Evolutionary conservation across 2,329 filamentous ascomycete species (phyloP).

Genomic region (Nothophoma quercina): DNA sequence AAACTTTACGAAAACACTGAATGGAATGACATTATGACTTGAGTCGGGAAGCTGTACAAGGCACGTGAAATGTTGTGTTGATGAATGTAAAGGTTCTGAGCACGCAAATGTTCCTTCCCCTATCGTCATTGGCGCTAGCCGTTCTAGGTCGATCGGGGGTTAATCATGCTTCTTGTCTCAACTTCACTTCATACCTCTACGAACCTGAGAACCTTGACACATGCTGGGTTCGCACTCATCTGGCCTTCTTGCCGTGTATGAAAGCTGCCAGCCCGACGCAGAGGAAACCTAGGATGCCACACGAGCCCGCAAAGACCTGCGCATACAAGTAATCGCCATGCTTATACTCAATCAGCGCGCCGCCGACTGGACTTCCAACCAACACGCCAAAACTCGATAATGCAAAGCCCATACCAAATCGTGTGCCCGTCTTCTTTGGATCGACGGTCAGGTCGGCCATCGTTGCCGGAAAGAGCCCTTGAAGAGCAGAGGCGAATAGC

Average conservation of each 20-base stretch:
- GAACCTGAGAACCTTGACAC: too few species aligned
- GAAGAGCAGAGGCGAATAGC: conserved; percentile 56
- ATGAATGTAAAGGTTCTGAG: background rate
- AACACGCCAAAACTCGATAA: conserved; percentile 37
- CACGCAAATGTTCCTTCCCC: conserved; percentile 1
- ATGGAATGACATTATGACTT: too few species aligned
- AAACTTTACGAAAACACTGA: background rate
- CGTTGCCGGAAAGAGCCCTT: conserved; percentile 54
- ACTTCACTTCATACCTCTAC: background rate
- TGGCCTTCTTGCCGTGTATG: conserved; percentile 17
- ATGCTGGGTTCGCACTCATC: background rate
- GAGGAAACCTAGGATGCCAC: conserved; percentile 20
- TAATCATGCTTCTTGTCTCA: background rate
- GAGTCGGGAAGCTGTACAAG: too few species aligned
- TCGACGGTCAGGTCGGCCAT: conserved; percentile 55
- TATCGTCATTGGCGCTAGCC: conserved; percentile 2
- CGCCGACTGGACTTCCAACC: conserved; percentile 39
- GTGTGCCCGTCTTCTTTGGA: conserved; percentile 51
- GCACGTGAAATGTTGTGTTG: background rate
- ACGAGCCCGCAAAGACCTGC: conserved; percentile 52
- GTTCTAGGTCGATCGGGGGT: background rate
- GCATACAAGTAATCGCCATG: conserved; percentile 52
- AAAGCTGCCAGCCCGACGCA: conserved; percentile 20
- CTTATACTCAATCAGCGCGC: conserved; percentile 45
- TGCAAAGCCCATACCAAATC: conserved; percentile 54